Evolutionary conservation across 108 stramenopile genomes (phyloP).

Genomic region (Epithemia pelagica): DNA sequence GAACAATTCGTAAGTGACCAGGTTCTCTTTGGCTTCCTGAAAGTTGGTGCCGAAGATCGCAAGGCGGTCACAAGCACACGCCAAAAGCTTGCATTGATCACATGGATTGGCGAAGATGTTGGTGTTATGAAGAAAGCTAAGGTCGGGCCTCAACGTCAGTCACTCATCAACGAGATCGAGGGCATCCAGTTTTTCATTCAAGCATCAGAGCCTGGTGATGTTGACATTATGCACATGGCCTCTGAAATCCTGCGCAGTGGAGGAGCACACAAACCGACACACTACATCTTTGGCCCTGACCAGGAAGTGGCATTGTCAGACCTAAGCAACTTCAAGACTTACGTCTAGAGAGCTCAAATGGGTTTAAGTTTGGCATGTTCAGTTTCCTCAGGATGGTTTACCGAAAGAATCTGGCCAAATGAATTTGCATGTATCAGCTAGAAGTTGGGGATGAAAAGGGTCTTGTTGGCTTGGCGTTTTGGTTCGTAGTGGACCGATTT

Average conservation of each 20-base stretch:
- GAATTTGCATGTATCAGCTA: background rate
- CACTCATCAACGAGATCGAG: conserved; percentile 7
- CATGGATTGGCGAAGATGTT: conserved; percentile 10
- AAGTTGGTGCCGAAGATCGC: conserved; percentile 17
- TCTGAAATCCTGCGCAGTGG: conserved; percentile 17
- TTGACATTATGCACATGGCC: conserved; percentile 16
- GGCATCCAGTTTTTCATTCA: conserved; percentile 14
- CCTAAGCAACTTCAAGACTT: conserved; percentile 13
- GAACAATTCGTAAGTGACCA: conserved; percentile 11
- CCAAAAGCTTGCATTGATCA: conserved; percentile 14
- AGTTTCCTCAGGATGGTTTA: background rate
- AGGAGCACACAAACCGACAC: conserved; percentile 17
- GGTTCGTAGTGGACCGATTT: background rate
- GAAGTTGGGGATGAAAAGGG: background rate
- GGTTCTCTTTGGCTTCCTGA: conserved; percentile 11
- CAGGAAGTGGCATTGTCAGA: conserved; percentile 15
- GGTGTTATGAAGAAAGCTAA: conserved; percentile 18
- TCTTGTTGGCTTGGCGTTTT: background rate
- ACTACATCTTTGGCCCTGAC: conserved; percentile 19
- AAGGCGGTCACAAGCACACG: conserved; percentile 15
- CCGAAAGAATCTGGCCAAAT: background rate
- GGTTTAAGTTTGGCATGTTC: background rate
- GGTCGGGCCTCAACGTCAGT: conserved; percentile 14
- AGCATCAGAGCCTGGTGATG: conserved; percentile 7
- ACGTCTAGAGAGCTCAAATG: background rate